phyloP scores from a whole-genome alignment of 1,139 yeast species.

The Suhomyces anneliseae region DNA sequence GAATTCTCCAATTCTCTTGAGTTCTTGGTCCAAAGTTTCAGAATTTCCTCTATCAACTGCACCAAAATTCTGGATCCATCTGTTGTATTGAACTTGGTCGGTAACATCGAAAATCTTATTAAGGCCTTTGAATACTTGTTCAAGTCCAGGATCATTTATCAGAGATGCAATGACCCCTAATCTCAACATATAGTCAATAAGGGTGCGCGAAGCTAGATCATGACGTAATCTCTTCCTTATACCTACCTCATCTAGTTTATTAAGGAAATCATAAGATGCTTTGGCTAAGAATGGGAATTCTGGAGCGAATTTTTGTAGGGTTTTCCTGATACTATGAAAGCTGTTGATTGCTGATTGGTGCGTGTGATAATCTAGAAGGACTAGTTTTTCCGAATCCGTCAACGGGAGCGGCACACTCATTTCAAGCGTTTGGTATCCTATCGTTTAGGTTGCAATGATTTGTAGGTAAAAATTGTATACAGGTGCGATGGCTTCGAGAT shows the following conservation, averaged over 20 bases:
- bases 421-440: not conserved
- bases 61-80: not conserved
- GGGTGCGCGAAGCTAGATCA: not conserved
- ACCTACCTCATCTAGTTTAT: constrained; percentile 6
- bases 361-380: constrained; percentile 11
- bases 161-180: not conserved
- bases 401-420: constrained; percentile 5
- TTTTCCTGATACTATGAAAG: constrained; percentile 2
- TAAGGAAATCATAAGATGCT: constrained; percentile 4
- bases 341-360: constrained; percentile 7
- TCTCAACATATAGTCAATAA: constrained; percentile 1
- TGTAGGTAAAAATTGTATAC: not conserved
- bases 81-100: not conserved
- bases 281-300: constrained; percentile 1
- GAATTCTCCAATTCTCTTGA: constrained; percentile 1
- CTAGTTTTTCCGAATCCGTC: constrained; percentile 7
- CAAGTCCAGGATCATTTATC: not conserved
- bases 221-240: constrained; percentile 4
- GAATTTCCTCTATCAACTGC: constrained; percentile 2
- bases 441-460: constrained; percentile 3
- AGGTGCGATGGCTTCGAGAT: not conserved
- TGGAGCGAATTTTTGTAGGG: constrained; percentile 3
- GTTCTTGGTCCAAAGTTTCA: constrained; percentile 2
- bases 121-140: not conserved
- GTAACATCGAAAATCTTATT: not conserved